phyloP scores from a whole-genome alignment of 495 filamentous ascomycete species.

The Trichocladium uniseriatum region DNA sequence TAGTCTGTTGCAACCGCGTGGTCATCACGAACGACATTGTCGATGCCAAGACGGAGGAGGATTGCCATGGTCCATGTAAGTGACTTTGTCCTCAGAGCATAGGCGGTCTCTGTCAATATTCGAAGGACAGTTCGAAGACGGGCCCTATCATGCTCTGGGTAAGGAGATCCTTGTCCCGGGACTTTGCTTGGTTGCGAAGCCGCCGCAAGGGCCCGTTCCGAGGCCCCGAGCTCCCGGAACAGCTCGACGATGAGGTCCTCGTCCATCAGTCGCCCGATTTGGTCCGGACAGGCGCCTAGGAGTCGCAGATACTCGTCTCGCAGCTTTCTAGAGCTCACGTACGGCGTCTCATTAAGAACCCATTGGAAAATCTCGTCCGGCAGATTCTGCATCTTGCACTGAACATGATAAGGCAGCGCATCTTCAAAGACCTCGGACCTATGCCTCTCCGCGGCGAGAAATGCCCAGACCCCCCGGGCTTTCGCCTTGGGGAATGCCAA shows the following conservation, averaged over 20 bases:
- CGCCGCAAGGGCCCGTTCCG: slow-evolving; percentile 20
- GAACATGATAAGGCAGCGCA: slow-evolving; percentile 55
- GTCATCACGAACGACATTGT: slow-evolving; percentile 32
- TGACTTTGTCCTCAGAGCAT: slow-evolving; percentile 12
- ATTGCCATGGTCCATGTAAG: slow-evolving; percentile 22
- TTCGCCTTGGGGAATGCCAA: slow-evolving; percentile 26
- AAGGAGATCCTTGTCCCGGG: slow-evolving; percentile 13
- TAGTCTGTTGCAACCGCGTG: slow-evolving; percentile 21
- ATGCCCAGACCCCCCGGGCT: slow-evolving; percentile 29
- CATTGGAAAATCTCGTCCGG: slow-evolving; percentile 66
- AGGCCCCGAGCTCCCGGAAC: slow-evolving; percentile 34
- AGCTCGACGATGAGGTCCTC: slow-evolving; percentile 28
- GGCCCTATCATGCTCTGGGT: slow-evolving; percentile 28
- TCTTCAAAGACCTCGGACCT: slow-evolving; percentile 58
- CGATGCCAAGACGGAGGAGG: slow-evolving; percentile 48
- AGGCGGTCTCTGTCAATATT: slow-evolving; percentile 24
- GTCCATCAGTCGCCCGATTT: slow-evolving; percentile 32
- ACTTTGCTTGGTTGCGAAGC: background rate
- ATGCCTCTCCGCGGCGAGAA: slow-evolving; percentile 38
- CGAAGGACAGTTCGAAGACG: slow-evolving; percentile 27
- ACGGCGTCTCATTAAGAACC: slow-evolving; percentile 60
- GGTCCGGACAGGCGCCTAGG: slow-evolving; percentile 26
- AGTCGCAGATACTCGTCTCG: slow-evolving; percentile 54
- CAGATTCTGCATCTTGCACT: slow-evolving; percentile 41
- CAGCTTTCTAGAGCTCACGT: slow-evolving; percentile 51